phyloP scores from a whole-genome alignment of 2,329 filamentous ascomycete species.

The Stemphylium beticola region DNA sequence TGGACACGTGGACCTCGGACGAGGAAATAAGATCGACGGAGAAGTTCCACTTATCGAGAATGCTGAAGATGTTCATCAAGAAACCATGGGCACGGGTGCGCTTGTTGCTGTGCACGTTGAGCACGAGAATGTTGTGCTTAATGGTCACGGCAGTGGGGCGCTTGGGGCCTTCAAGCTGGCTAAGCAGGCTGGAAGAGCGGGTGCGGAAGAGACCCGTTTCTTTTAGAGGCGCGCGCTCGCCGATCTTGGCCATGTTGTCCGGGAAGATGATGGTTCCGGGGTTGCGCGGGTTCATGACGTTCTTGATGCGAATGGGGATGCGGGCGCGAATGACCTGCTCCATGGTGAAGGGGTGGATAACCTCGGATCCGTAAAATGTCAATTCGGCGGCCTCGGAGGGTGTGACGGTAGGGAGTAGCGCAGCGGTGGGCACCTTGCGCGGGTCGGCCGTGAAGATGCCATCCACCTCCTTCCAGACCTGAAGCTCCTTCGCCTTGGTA shows the following conservation, averaged over 20 bases:
- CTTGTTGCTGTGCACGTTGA: slow-evolving; percentile 98
- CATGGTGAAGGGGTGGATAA: slow-evolving; percentile 99
- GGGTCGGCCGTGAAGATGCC: slow-evolving; percentile 90
- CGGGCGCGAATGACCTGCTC: slow-evolving; percentile 82
- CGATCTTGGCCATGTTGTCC: slow-evolving; percentile 64
- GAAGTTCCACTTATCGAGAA: slow-evolving; percentile 83
- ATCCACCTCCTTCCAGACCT: slow-evolving; percentile 99
- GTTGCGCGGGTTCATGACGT: slow-evolving; percentile 84
- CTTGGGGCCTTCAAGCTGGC: slow-evolving; percentile 54
- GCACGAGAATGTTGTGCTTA: slow-evolving; percentile 94
- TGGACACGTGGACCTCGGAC: slow-evolving; percentile 94
- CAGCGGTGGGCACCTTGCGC: slow-evolving; percentile 89
- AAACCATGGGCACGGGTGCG: slow-evolving; percentile 95
- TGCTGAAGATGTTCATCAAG: slow-evolving; percentile 90
- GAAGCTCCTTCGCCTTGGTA: slow-evolving; percentile 83
- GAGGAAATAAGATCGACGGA: slow-evolving; percentile 97
- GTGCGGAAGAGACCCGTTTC: slow-evolving; percentile 62
- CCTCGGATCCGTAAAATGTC: slow-evolving; percentile 78
- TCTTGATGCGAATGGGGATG: slow-evolving; percentile 89
- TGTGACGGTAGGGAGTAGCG: slow-evolving; percentile 85
- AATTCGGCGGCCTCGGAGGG: slow-evolving; percentile 94
- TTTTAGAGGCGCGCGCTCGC: slow-evolving; percentile 62
- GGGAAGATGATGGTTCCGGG: slow-evolving; percentile 84
- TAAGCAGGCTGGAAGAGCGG: slow-evolving; percentile 54
- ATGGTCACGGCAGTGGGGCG: slow-evolving; percentile 79